Base-by-base conservation (phyloP, 2,329 filamentous ascomycete genomes). In the Boeremia exigua region DNA sequence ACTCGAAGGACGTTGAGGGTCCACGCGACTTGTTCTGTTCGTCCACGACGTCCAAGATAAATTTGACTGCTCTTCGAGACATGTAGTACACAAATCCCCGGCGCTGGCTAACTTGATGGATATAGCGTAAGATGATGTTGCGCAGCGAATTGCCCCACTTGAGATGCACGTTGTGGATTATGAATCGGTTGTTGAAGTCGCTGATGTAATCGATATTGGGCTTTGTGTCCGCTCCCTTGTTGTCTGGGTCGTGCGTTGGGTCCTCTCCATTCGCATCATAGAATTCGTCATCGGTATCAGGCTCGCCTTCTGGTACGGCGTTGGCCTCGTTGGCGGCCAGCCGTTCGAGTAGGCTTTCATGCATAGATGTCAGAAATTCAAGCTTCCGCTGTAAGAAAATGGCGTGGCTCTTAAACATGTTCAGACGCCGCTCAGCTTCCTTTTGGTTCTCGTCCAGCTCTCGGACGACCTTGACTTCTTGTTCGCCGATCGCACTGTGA, bases 91-190 rank as follows among this genome's bases (percentile, higher is more conserved):
- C 88, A 71, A 99, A 98, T 48, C 95, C 96, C 64, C 95, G 88
- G 47, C 95, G 86, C 77, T 99, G 96, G 72, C 93, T 92, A 68
- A 96, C 95, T 79, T 99, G 95, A 71, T 99, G 95, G 60, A 95
- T 96, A 74, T 99, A 99, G 23, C 95, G 91, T 36, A 99, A 84
- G 45, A 99, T 95, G 68, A 97, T 97, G 71, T 99, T 98, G 56
- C 95, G 87, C 33, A 99, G 79, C 10, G 93, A 86, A 67, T 99
- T 99, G 79, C 96, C 98, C 95, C 95, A 99, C 76, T 99, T 99
- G 54, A 99, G 80, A 70, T 99, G 95, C 72, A 96, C 86, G 68
- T 99, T 99, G 80, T 99, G 95, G 48, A 99, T 90, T 66, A 98
- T 94, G 79, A 99, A 99, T 2, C 95, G 90, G 71, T 99, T 99